These are phyloP conservation scores for Neurospora sp. DNA, from an alignment of 495 filamentous ascomycete species.

Conservation along the genomic window DNA sequence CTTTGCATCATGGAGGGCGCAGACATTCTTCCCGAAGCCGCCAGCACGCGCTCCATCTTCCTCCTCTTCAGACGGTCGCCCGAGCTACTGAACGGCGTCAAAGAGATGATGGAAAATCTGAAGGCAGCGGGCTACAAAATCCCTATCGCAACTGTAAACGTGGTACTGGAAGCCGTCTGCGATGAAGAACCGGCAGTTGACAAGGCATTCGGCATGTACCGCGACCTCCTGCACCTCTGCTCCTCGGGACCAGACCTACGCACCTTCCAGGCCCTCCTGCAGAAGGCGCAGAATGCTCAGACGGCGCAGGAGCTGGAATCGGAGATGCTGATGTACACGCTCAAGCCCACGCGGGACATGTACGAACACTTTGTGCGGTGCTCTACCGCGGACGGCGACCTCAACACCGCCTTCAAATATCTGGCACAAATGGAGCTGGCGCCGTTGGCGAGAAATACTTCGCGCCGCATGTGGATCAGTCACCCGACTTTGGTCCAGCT, in stretches of 20 bases:
- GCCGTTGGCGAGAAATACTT: neutral
- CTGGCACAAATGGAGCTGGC: slow-evolving; percentile 43
- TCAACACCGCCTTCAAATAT: slow-evolving; percentile 50
- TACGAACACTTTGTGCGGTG: slow-evolving; percentile 63
- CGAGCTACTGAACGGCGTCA: slow-evolving; percentile 30
- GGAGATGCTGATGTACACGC: slow-evolving; percentile 59
- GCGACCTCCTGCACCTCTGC: slow-evolving; percentile 54
- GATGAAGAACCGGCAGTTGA: slow-evolving; percentile 25
- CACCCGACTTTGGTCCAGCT: slow-evolving; percentile 26
- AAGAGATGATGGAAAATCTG: slow-evolving; percentile 46
- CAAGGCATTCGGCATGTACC: slow-evolving; percentile 59
- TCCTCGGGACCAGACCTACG: slow-evolving; percentile 44
- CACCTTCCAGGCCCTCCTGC: slow-evolving; percentile 60
- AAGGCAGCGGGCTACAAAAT: slow-evolving; percentile 33
- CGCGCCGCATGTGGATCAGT: slow-evolving; percentile 27
- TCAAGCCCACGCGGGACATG: slow-evolving; percentile 49
- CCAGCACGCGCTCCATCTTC: slow-evolving; percentile 50
- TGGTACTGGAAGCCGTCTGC: slow-evolving; percentile 48
- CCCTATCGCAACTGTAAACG: slow-evolving; percentile 50
- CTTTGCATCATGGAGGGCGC: slow-evolving; percentile 60
- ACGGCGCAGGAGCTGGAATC: slow-evolving; percentile 57
- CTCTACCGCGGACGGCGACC: slow-evolving; percentile 43
- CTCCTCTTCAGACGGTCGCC: slow-evolving; percentile 21
- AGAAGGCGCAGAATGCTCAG: slow-evolving; percentile 47
- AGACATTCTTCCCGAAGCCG: slow-evolving; percentile 39